Percentiles rank a stretch among this genome's conserved stretches.
phyloP scores from a whole-genome alignment of 768 basidiomycete genomes.

The Pulveroboletus sp. region DNA sequence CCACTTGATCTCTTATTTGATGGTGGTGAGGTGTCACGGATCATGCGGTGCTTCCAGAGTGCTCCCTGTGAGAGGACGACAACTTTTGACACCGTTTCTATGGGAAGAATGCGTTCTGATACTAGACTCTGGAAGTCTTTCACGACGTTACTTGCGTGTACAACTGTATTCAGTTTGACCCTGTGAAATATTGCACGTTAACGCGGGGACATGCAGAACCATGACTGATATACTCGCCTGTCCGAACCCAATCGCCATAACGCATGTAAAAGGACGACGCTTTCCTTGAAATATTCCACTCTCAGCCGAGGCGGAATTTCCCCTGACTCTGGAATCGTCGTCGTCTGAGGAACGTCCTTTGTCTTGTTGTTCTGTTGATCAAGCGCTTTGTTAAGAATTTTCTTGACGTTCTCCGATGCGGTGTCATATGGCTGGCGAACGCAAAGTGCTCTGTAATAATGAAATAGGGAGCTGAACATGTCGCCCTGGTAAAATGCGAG shows the following conservation, averaged over 20 bases:
- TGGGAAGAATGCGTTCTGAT: conserved; percentile 63
- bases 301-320: conserved; percentile 45
- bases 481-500: conserved; percentile 82
- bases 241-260: conserved; percentile 55
- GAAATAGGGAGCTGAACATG: conserved; percentile 70
- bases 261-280: conserved; percentile 72
- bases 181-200: conserved; percentile 10
- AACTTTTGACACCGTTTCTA: conserved; percentile 71
- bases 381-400: conserved; percentile 60
- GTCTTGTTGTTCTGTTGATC: conserved; percentile 51
- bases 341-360: conserved; percentile 35
- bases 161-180: conserved; percentile 42
- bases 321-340: conserved; percentile 26
- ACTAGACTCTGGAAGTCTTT: conserved; percentile 59
- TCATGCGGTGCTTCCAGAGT: conserved; percentile 79
- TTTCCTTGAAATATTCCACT: conserved; percentile 66
- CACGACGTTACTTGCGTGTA: conserved; percentile 45
- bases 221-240: conserved; percentile 42
- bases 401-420: conserved; percentile 79
- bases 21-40: conserved; percentile 43
- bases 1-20: conserved; percentile 24
- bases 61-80: conserved; percentile 74
- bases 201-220: background rate
- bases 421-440: conserved; percentile 83
- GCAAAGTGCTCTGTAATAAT: conserved; percentile 90